Base-by-base conservation (phyloP, 176 grass and related monocot species). In the Bothriochloa decipiens region DNA sequence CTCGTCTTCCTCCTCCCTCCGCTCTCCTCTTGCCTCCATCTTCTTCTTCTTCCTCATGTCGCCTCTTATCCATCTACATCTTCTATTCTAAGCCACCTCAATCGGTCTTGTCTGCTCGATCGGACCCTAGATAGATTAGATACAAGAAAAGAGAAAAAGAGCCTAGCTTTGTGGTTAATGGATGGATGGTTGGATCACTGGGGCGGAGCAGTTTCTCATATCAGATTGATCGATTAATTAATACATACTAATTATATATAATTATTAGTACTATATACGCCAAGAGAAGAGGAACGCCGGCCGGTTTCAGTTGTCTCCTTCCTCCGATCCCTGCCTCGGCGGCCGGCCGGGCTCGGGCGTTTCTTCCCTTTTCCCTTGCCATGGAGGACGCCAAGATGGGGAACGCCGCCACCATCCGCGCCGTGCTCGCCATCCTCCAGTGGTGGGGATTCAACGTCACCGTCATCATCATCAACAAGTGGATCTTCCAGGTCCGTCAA, bases 401-500 rank as follows among this genome's bases (percentile, higher is more conserved):
- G 75, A 88, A 83, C 82, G 75, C 76, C 80, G 33, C 73, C 33
- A 92, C 83, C 81, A 52, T 92, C 70, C 89, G 89, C 29, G 87
- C 96, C 12, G 78, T 94, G 66, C 86, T 95, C 68, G 82, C 96
- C 4, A 98, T 98, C 79, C 81, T 98, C 26, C 96, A 98, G 76
- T 98, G 96, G 96, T 95, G 96, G 96, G 86, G 89, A 11, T 98
- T 98, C 93, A 98, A 98, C 88, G 96, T 98, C 81, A 95, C 96
- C 55, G 96, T 98, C 69, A 95, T 98, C 91, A 98, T 98, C 89
- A 98, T 98, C 86, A 98, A 98, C 86, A 98, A 98, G 86, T 98
- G 93, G 96, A 98, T 98, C 93, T 98, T 98, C 88, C 93, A 98
- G 96, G 96, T 95, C 23, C 6, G 40, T 27, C 41, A 98, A 98